Evolutionary conservation across 140 eudicot genomes (phyloP).

Genomic region (Erigeron philadelphicus): DNA sequence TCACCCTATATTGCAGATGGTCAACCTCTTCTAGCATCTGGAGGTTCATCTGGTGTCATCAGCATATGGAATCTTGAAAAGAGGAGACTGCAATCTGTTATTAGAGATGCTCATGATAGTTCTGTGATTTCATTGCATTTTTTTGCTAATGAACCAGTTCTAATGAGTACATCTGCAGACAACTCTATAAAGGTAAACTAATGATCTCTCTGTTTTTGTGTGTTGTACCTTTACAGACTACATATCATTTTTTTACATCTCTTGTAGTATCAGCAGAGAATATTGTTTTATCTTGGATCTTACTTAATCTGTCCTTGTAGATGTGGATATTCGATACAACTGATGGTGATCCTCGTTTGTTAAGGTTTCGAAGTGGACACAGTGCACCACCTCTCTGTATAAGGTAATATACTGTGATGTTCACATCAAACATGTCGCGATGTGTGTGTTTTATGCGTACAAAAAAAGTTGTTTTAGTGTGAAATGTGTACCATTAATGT

Average conservation of each 20-base stretch:
- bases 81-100: conserved; percentile 73
- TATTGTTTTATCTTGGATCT: not conserved
- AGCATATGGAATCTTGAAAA: conserved; percentile 98
- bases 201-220: not conserved
- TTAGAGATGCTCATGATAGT: conserved; percentile 86
- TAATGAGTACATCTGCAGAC: conserved; percentile 90
- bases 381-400: conserved; percentile 99
- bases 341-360: conserved; percentile 90
- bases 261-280: not conserved
- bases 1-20: conserved; percentile 45
- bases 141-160: conserved; percentile 87
- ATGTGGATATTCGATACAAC: conserved; percentile 96
- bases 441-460: not conserved
- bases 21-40: conserved; percentile 95
- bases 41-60: conserved; percentile 94
- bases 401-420: conserved; percentile 31
- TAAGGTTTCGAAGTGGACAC: conserved; percentile 92
- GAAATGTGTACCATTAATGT: not conserved
- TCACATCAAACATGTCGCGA: not conserved
- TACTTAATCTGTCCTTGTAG: conserved; percentile 30
- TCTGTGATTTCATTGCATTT: conserved; percentile 77
- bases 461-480: not conserved
- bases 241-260: not conserved
- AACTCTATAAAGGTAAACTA: conserved; percentile 69
- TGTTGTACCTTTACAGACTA: not conserved